Evolutionary conservation across 78 protist genomes (phyloP).

Genomic region (Dictyostelium citrinum): DNA sequence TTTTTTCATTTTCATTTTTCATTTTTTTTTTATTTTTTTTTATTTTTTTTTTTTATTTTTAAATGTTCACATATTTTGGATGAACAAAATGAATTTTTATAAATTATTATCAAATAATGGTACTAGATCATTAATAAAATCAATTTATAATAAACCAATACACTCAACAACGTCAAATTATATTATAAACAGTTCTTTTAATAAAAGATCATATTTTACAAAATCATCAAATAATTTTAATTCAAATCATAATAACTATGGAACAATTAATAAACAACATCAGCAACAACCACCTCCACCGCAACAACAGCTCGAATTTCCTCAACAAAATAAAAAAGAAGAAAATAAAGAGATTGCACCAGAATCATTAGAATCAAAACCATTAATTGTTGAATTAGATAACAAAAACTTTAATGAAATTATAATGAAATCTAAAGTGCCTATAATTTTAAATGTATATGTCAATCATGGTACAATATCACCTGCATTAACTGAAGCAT

Average conservation of each 20-base stretch:
- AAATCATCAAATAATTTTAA: background rate
- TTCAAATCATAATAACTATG: background rate
- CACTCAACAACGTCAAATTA: background rate
- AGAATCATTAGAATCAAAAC: background rate
- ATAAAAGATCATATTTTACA: background rate
- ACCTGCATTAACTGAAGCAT: background rate
- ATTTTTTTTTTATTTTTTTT: background rate
- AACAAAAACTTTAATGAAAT: background rate
- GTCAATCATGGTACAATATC: background rate
- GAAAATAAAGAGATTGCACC: background rate
- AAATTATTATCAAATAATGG: background rate
- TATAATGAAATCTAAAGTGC: background rate
- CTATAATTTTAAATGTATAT: slow-evolving; percentile 4
- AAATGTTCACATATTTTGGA: background rate
- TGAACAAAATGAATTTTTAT: background rate
- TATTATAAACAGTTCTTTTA: background rate
- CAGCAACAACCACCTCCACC: background rate
- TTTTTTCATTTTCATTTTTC: too few relatives aligned
- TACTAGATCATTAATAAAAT: background rate
- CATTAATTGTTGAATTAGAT: background rate
- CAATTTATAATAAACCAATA: background rate
- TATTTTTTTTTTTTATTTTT: background rate
- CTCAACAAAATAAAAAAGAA: background rate
- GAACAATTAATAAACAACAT: background rate
- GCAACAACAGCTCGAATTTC: background rate